Evolutionary conservation across 2,329 filamentous ascomycete genomes (phyloP).

Genomic region (Podosphaera xanthii): DNA sequence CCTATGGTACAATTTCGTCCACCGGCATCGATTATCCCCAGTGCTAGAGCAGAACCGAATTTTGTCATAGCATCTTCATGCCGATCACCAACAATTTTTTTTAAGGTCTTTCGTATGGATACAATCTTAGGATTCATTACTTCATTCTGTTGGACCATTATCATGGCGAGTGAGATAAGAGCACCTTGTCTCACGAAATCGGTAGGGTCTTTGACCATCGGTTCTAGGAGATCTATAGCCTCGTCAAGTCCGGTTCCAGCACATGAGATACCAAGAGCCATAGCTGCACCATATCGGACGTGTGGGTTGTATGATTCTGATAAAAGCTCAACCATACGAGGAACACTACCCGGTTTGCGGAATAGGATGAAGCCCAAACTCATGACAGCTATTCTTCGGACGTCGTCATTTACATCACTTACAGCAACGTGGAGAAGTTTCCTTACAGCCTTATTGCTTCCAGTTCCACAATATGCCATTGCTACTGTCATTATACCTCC

Average conservation of each 20-base stretch:
- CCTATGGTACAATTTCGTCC: conserved; percentile 97
- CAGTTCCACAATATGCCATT: conserved; percentile 86
- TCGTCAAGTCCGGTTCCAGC: conserved; percentile 90
- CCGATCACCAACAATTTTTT: conserved; percentile 81
- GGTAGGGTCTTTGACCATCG: conserved; percentile 98
- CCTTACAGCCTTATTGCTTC: conserved; percentile 95
- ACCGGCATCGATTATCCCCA: conserved; percentile 94
- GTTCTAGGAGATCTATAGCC: conserved; percentile 87
- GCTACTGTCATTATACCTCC: conserved; percentile 98
- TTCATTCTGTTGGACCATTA: conserved; percentile 98
- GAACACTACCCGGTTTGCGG: conserved; percentile 89
- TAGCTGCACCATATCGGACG: conserved; percentile 89
- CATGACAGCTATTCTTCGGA: conserved; percentile 89
- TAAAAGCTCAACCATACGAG: conserved; percentile 93
- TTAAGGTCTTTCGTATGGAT: conserved; percentile 72
- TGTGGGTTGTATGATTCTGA: conserved; percentile 98
- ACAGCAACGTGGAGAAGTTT: conserved; percentile 90
- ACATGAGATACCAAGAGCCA: conserved; percentile 95
- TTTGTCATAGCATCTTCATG: conserved; percentile 99
- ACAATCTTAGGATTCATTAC: conserved; percentile 94
- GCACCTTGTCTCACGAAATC: conserved; percentile 97
- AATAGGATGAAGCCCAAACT: conserved; percentile 96
- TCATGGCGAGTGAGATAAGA: conserved; percentile 85
- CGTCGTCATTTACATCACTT: conserved; percentile 94
- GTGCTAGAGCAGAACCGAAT: conserved; percentile 78